Base-by-base conservation (phyloP, 2,329 filamentous ascomycete genomes). In the Microthyrium microscopicum region DNA sequence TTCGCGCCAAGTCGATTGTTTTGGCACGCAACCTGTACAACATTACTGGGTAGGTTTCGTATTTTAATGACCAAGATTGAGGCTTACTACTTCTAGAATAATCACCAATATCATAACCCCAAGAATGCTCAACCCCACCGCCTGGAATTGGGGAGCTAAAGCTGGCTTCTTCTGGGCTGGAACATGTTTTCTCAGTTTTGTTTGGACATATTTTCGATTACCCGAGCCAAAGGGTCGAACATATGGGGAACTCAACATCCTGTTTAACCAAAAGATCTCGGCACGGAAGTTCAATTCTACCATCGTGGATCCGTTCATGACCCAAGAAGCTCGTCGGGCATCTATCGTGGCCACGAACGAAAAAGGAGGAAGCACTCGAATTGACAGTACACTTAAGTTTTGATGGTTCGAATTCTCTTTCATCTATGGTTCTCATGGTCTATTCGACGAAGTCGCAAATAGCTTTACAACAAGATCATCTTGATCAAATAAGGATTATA, bases 1-100 rank as follows among this genome's bases (percentile, higher is more conserved):
- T 94, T 21, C 78, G 85, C 49, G 85, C 91, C 60, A 93, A 93
- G 62, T 92, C 85, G 1, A 78, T 92, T 16, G 84, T 89, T 1
- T 67, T 93, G 2, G 83, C 79, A 2, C 77, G 84, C 35, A 80
- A 82, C 44, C 59, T 83, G 9, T 65, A 61, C 62, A 85, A 89
- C 47, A 60, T 92, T 32, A 78, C 85, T 27, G 77, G n/a, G n/a
- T n/a, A n/a, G n/a, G n/a, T n/a, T n/a, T n/a, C n/a, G n/a, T n/a
- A n/a, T n/a, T n/a, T n/a, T n/a, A n/a, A n/a, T n/a, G n/a, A n/a
- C n/a, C n/a, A n/a, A n/a, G n/a, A n/a, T n/a, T n/a, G n/a, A n/a
- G n/a, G n/a, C n/a, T n/a, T n/a, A n/a, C n/a, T n/a, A n/a, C n/a
- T n/a, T n/a, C n/a, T n/a, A n/a, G 70, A 41, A 92, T 94, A 43